Conservation (phyloP, 345 rosid species). For the Camelina neglecta region DNA sequence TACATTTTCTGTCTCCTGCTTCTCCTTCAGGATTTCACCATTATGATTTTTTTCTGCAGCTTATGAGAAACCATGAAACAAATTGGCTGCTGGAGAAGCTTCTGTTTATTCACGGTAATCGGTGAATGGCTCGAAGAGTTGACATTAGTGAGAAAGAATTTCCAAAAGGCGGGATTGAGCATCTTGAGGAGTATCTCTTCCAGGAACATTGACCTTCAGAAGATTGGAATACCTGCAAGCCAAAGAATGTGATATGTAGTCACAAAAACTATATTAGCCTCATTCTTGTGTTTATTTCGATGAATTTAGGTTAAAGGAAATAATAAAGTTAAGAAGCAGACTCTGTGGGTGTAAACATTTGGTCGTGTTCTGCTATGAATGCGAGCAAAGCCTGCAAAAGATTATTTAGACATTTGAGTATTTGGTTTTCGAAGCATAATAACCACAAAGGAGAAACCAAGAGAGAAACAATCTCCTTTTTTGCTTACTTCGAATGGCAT, state of each 20-base stretch:
- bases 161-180: slow-evolving; percentile 71
- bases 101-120: slow-evolving; percentile 25
- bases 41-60: slow-evolving; percentile 32
- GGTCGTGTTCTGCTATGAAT: slow-evolving; percentile 74
- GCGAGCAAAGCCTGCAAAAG: slow-evolving; percentile 81
- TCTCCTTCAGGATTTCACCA: slow-evolving; percentile 35
- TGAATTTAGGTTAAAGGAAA: not conserved
- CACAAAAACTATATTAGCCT: not conserved
- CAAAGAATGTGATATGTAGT: slow-evolving; percentile 1
- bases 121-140: slow-evolving; percentile 16
- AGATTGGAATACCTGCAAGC: slow-evolving; percentile 74
- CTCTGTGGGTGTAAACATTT: slow-evolving; percentile 76
- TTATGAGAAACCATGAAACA: slow-evolving; percentile 29
- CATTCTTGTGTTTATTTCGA: slow-evolving; percentile 3
- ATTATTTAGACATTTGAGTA: slow-evolving; percentile 1
- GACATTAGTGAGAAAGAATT: slow-evolving; percentile 58
- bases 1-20: slow-evolving; percentile 35
- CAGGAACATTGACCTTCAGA: slow-evolving; percentile 77
- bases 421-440: not conserved
- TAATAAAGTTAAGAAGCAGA: slow-evolving; percentile 41
- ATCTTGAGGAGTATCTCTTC: slow-evolving; percentile 86
- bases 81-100: slow-evolving; percentile 41
- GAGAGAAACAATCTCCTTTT: not conserved
- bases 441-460: slow-evolving; percentile 4
- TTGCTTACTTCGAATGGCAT: slow-evolving; percentile 89